Base-by-base conservation (phyloP, 2,329 filamentous ascomycete species). In the Botrytis pseudocinerea region DNA sequence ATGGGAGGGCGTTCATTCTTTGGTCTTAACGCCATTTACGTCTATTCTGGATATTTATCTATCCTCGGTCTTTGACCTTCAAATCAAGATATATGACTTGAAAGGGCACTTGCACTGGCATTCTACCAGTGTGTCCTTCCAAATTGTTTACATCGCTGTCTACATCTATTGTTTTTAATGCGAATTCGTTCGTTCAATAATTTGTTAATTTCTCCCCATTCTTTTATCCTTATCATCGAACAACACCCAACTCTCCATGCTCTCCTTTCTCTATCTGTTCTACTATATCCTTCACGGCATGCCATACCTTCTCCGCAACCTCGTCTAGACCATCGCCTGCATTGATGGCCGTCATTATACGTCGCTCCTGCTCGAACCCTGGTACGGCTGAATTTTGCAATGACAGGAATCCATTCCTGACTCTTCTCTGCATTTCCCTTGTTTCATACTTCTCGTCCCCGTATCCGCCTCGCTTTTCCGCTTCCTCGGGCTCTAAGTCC, bases 381-480 rank as follows among this genome's bases (percentile, higher is more conserved):
- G 20, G 44, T 79, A 80, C 79, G 40, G 76, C 75, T 1, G 75
- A 73, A 16, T 73, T 40, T n/a, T 84, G 84, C 74, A 91, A 78
- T 0, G 83, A 85, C 83, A 86, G 87, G 81, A 97, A 98, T 68
- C 97, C 81, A 75, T 90, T 87, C 32, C 93, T 85, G 22, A 98
- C 96, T 16, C 90, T 87, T 74, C 87, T 85, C 84, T 99, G 96
- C 89, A 97, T 93, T 79, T 91, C 90, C 74, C 87, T 88, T 80
- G 90, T 92, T 84, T 99, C 96, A 80, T 98, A 99, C 75, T 93
- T 87, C 85, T 99, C 96, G 28, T 87, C 88, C 1, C 96, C 96
- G 85, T 91, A 99, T 0, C 94, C 95, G n/a, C 94, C 94, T 28
- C 96, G 87, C 78, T 87, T 87, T 44, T 88, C 88, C 16, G 94